Base-by-base conservation (phyloP, 805 yeast species). In the Zygosaccharomyces lentus region DNA sequence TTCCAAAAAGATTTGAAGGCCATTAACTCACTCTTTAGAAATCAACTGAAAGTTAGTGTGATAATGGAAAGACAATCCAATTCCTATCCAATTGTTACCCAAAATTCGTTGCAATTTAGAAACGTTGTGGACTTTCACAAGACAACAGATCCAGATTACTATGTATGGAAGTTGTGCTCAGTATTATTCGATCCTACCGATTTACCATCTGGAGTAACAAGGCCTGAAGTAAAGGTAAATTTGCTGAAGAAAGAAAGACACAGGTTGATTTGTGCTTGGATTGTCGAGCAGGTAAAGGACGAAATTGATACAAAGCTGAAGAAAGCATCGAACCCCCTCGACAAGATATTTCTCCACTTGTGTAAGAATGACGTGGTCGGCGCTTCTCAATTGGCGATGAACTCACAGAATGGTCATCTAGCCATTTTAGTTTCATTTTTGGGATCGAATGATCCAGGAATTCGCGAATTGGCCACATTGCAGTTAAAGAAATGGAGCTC, bases 401-500 rank as follows among this genome's bases (percentile, higher is more conserved):
- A 73, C n/a, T 65, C 84, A 0, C 73, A 74, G 7, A 85, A 86
- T 56, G 66, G 76, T 4, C 96, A 90, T 61, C 64, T 91, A 15
- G 80, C 96, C 0, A 79, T 78, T 0, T 57, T 87, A 23, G 63
- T 91, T 9, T 75, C 96, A 0, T 67, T 85, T 35, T 61, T 84
- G 6, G 95, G 87, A 27, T 81, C 93, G 0, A 82, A 84, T 54
- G 85, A 82, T 53, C 73, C 73, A 1, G 71, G 73, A 1, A 82
- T 84, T 2, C 71, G 72, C 41, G 57, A 56, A 0, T 69, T 79
- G 43, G 90, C 96, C 0, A 52, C 59, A 6, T 62, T 64, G 27
- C 96, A 89, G 64, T 64, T 91, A 19, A 65, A 69, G 2, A 77
- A 75, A 31, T 90, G 97, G 97, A 62, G 62, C 25, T 68, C 70